Percentiles rank a stretch among this genome's conserved stretches.
phyloP scores from a whole-genome alignment of 1,284 basidiomycete genomes.

The Thelephora terrestris region DNA sequence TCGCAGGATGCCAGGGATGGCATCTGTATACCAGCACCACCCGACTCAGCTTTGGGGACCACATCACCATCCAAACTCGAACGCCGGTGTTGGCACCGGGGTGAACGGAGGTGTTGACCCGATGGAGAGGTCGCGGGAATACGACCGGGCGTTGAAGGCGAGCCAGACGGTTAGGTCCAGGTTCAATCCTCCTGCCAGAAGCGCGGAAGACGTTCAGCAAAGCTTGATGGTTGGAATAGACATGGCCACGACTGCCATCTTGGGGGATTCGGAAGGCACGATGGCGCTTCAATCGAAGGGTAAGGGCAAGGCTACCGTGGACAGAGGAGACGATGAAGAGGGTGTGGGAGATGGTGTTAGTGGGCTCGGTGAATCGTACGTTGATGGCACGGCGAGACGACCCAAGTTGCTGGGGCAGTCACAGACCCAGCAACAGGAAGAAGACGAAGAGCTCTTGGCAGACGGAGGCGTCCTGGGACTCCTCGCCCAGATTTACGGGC shows the following conservation, averaged over 20 bases:
- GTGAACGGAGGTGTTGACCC: conserved; percentile 23
- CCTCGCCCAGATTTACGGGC: conserved; percentile 69
- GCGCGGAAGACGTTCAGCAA: conserved; percentile 29
- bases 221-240: conserved; percentile 28
- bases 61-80: background rate
- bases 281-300: conserved; percentile 11
- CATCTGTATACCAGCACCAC: background rate
- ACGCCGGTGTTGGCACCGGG: background rate
- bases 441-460: conserved; percentile 47
- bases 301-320: conserved; percentile 21
- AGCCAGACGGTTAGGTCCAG: conserved; percentile 35
- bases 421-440: conserved; percentile 42
- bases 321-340: conserved; percentile 48
- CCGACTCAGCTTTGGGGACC: conserved; percentile 5
- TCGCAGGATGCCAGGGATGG: conserved; percentile 25
- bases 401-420: conserved; percentile 32
- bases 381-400: conserved; percentile 30
- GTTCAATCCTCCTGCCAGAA: conserved; percentile 27
- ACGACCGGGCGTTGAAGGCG: conserved; percentile 64
- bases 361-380: conserved; percentile 49
- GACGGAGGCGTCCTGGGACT: conserved; percentile 63
- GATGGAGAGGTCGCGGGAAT: conserved; percentile 52
- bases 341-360: conserved; percentile 19
- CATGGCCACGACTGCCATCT: conserved; percentile 55
- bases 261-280: conserved; percentile 59